Conservation (phyloP, 2,329 filamentous ascomycete genomes). For the Lachnellula cervina region DNA sequence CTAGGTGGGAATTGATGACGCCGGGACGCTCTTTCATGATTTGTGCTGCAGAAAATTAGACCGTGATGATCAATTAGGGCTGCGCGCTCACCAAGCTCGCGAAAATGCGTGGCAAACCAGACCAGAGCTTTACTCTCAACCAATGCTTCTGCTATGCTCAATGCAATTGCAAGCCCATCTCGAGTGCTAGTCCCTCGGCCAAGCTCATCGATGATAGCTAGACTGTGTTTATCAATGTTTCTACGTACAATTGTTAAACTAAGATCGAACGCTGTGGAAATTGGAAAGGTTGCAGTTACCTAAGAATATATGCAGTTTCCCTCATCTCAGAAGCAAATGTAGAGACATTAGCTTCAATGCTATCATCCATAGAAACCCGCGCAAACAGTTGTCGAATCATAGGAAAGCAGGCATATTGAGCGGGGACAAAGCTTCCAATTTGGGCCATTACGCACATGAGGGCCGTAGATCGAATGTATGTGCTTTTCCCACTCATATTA, state of each 20-base stretch:
- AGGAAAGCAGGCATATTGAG: conserved; percentile 74
- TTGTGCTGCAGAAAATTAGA: conserved; percentile 43
- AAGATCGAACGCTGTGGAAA: background rate
- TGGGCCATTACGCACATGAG: conserved; percentile 91
- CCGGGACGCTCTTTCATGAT: conserved; percentile 71
- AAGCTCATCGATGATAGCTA: conserved; percentile 87
- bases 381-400: conserved; percentile 83
- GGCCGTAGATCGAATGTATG: conserved; percentile 82
- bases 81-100: conserved; percentile 55
- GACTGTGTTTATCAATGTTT: conserved; percentile 71
- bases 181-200: conserved; percentile 84
- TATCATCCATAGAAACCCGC: conserved; percentile 80
- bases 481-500: conserved; percentile 98
- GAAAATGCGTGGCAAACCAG: conserved; percentile 94
- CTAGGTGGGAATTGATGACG: conserved; percentile 77
- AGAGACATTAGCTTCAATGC: conserved; percentile 83
- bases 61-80: background rate
- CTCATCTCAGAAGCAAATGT: conserved; percentile 95
- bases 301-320: conserved; percentile 88
- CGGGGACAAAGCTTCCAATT: conserved; percentile 85
- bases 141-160: conserved; percentile 84
- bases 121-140: conserved; percentile 73
- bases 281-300: conserved; percentile 32
- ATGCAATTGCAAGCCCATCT: conserved; percentile 83
- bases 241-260: conserved; percentile 28